Percentiles rank a stretch among this genome's conserved stretches.
These are phyloP conservation scores for Hanseniaspora clermontiae DNA, from an alignment of 805 yeast genomes.

Conservation along the genomic window DNA sequence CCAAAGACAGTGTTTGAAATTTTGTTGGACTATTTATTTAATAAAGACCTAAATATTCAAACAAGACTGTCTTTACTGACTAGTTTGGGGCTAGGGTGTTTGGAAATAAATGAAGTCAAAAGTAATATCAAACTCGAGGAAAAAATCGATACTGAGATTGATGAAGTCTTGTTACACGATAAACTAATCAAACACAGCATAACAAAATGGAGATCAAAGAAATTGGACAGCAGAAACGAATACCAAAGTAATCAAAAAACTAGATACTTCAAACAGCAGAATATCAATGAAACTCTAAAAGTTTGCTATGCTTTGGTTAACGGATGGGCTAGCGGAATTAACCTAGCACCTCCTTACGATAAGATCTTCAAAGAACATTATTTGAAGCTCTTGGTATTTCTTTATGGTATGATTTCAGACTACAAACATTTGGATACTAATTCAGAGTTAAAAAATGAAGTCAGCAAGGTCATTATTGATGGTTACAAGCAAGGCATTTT, in stretches of 20 bases:
- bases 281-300: conserved; percentile 27
- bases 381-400: conserved; percentile 35
- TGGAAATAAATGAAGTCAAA: conserved; percentile 44
- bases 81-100: conserved; percentile 53
- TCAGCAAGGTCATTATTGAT: conserved; percentile 17
- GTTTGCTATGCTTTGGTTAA: conserved; percentile 44
- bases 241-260: background rate
- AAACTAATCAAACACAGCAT: conserved; percentile 14
- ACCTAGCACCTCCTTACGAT: conserved; percentile 39
- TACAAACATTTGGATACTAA: conserved; percentile 9
- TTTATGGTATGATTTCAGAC: background rate
- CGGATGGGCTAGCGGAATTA: conserved; percentile 43
- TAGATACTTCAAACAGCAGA: background rate
- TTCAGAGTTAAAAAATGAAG: background rate
- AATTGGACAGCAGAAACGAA: conserved; percentile 17
- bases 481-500: conserved; percentile 21
- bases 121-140: conserved; percentile 34
- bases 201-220: conserved; percentile 28
- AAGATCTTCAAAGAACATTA: conserved; percentile 41
- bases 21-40: conserved; percentile 28
- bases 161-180: background rate
- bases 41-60: conserved; percentile 72
- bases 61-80: conserved; percentile 61
- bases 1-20: conserved; percentile 24
- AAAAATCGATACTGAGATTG: conserved; percentile 19